Percentiles rank a stretch among this genome's conserved stretches.
Evolutionary conservation across 192 early-diverging fungal genomes (phyloP).

Genomic region (Dispira parvispora): DNA sequence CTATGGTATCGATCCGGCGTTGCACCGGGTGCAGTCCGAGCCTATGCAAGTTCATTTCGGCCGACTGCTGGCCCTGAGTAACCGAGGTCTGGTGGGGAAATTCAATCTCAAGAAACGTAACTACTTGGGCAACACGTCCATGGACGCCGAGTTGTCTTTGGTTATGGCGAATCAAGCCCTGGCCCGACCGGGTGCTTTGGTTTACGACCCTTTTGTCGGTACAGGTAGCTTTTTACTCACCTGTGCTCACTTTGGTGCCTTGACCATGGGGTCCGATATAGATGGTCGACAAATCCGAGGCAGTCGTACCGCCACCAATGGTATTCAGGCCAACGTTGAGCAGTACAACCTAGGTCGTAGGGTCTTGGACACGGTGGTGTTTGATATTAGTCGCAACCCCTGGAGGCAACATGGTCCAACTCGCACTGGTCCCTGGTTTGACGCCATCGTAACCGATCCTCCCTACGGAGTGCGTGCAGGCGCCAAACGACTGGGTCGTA

Average conservation of each 20-base stretch:
- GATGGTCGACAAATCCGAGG: slow-evolving; percentile 96
- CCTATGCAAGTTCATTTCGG: slow-evolving; percentile 49
- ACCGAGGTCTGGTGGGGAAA: slow-evolving; percentile 50
- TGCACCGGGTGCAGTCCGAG: slow-evolving; percentile 12
- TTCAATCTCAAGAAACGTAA: slow-evolving; percentile 90
- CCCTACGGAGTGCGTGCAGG: slow-evolving; percentile 97
- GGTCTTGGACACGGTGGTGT: slow-evolving; percentile 69
- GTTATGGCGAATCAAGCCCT: slow-evolving; percentile 93
- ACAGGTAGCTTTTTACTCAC: slow-evolving; percentile 89
- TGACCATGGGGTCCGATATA: slow-evolving; percentile 87
- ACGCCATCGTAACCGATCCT: slow-evolving; percentile 88
- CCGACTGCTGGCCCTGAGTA: slow-evolving; percentile 46
- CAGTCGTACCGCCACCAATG: slow-evolving; percentile 25
- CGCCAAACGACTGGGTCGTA: slow-evolving; percentile 74
- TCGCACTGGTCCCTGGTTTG: slow-evolving; percentile 34
- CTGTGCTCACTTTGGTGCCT: slow-evolving; percentile 85
- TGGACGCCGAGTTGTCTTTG: slow-evolving; percentile 95
- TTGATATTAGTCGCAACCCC: slow-evolving; percentile 76
- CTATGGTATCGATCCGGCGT: slow-evolving; percentile 38
- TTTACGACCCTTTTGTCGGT: slow-evolving; percentile 95
- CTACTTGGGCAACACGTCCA: slow-evolving; percentile 91
- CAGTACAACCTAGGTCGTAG: slow-evolving; percentile 62
- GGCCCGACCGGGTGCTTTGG: slow-evolving; percentile 48
- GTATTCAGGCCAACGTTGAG: slow-evolving; percentile 56
- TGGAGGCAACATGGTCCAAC: slow-evolving; percentile 32